Percentiles rank a stretch among this genome's conserved stretches.
Evolutionary conservation across 148 eudicot species (phyloP).

Genomic region (Amaranthus hypochondriacus): DNA sequence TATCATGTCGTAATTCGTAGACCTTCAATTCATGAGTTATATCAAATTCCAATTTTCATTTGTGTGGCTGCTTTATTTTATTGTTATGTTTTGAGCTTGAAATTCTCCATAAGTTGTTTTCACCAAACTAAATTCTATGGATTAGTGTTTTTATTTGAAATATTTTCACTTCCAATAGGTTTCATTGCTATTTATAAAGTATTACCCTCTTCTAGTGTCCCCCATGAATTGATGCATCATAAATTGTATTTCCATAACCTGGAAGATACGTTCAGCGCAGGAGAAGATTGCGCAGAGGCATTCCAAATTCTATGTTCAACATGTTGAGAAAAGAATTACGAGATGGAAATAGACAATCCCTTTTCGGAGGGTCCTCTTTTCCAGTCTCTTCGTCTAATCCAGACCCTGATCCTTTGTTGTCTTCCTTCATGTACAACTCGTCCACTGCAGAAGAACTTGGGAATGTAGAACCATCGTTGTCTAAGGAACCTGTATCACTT

Average conservation of each 20-base stretch:
- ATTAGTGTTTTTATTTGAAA: not conserved
- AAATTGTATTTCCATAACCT: slow-evolving; percentile 51
- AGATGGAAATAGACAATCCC: slow-evolving; percentile 65
- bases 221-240: not conserved
- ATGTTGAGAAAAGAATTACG: slow-evolving; percentile 62
- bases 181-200: not conserved
- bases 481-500: slow-evolving; percentile 31
- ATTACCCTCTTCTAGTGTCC: not conserved
- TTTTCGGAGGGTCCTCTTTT: slow-evolving; percentile 57
- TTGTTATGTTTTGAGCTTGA: not conserved
- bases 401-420: slow-evolving; percentile 77
- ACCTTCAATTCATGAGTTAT: not conserved
- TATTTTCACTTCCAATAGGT: too few species aligned
- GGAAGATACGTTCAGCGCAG: slow-evolving; percentile 69
- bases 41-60: not conserved
- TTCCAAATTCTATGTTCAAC: slow-evolving; percentile 53
- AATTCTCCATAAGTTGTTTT: not conserved
- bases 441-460: slow-evolving; percentile 39
- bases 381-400: slow-evolving; percentile 47
- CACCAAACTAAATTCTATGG: not conserved
- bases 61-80: not conserved
- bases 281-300: slow-evolving; percentile 64
- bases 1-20: not conserved
- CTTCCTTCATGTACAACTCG: slow-evolving; percentile 65
- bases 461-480: slow-evolving; percentile 35